Evolutionary conservation across 192 early-diverging fungal species (phyloP).

Genomic region (Coemansia sp.): DNA sequence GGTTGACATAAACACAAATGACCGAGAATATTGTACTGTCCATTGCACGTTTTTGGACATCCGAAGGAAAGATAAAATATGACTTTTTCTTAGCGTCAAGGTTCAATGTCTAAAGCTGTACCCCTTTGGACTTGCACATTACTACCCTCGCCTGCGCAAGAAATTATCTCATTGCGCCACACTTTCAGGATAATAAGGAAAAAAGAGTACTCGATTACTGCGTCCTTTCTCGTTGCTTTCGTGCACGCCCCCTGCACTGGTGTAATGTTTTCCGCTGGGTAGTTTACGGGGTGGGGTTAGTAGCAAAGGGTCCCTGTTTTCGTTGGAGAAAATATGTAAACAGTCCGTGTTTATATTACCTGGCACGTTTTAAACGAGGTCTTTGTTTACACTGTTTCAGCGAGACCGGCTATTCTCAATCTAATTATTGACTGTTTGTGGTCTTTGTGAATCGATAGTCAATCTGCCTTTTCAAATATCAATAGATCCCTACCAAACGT

Average conservation of each 20-base stretch:
- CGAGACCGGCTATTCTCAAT: no score
- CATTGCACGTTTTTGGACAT: neutral
- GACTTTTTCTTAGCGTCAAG: neutral
- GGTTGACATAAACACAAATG: neutral
- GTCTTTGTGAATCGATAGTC: no score
- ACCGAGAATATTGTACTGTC: neutral
- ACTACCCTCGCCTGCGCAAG: neutral
- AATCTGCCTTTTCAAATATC: no score
- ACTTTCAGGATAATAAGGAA: neutral
- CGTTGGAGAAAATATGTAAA: neutral
- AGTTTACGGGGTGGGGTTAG: no score
- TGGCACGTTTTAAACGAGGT: neutral
- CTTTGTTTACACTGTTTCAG: no score
- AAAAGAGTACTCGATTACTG: neutral
- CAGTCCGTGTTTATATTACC: neutral
- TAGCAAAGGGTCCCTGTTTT: neutral
- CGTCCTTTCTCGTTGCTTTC: neutral
- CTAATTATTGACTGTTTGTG: no score
- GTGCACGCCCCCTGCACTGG: neutral
- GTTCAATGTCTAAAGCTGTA: neutral
- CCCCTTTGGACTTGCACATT: neutral
- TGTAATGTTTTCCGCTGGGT: neutral
- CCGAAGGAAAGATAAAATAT: no score
- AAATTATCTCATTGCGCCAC: constrained; percentile 1
- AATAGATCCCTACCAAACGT: no score